phyloP scores from a whole-genome alignment of 2,329 filamentous ascomycete genomes.

The Saccharata proteae region DNA sequence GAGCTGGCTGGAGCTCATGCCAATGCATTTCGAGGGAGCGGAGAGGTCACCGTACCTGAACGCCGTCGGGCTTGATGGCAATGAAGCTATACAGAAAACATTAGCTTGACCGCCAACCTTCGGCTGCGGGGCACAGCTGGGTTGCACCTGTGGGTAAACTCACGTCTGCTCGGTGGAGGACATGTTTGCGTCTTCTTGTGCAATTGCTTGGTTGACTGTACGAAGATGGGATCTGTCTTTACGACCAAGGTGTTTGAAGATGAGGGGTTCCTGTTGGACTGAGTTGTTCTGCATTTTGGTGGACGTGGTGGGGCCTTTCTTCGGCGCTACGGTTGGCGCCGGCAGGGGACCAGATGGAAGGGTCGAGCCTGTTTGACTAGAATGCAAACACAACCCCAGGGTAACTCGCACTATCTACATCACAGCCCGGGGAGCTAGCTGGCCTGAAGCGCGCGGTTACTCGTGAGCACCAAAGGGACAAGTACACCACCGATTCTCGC shows the following conservation, averaged over 20 bases:
- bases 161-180: constrained; percentile 83
- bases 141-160: constrained; percentile 24
- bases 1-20: no score
- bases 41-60: constrained; percentile 58
- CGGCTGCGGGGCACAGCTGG: constrained; percentile 4
- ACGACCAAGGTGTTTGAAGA: constrained; percentile 34
- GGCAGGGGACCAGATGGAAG: no score
- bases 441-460: no score
- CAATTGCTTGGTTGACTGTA: constrained; percentile 16
- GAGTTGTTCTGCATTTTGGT: constrained; percentile 9
- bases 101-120: constrained; percentile 16
- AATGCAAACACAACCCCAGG: no score
- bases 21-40: not conserved
- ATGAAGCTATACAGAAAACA: constrained; percentile 70
- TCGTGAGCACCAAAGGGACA: no score
- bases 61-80: constrained; percentile 99
- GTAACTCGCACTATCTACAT: no score
- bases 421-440: no score
- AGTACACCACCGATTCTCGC: no score
- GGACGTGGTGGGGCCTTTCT: constrained; percentile 8
- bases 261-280: constrained; percentile 21
- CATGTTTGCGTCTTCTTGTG: constrained; percentile 25
- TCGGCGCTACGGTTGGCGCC: no score
- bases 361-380: no score
- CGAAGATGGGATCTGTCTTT: constrained; percentile 34